These are phyloP conservation scores for Diaporthe helianthi DNA, from an alignment of 2,329 filamentous ascomycete genomes.

Conservation along the genomic window DNA sequence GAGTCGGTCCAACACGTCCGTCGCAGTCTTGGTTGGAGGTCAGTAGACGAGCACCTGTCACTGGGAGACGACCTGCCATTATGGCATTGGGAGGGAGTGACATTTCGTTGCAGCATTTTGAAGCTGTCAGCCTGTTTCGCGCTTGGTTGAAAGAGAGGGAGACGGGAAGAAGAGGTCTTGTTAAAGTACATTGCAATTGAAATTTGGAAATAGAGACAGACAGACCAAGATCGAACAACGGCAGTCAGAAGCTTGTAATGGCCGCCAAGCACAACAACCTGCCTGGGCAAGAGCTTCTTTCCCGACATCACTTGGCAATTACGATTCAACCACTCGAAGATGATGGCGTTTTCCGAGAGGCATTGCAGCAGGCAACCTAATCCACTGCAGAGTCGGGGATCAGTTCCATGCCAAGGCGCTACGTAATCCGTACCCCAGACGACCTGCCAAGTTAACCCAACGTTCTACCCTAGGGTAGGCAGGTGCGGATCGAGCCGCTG, in stretches of 20 bases:
- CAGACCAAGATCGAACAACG: background rate
- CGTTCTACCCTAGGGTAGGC: too few species aligned
- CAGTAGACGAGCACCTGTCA: too few species aligned
- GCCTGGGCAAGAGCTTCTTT: constrained; percentile 23
- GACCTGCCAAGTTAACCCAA: too few species aligned
- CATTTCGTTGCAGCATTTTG: background rate
- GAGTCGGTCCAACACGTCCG: background rate
- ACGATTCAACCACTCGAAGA: background rate
- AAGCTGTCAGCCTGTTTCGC: background rate
- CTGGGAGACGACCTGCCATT: too few species aligned
- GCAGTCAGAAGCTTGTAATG: background rate
- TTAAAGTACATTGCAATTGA: too few species aligned
- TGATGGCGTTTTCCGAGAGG: background rate
- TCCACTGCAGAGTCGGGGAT: background rate
- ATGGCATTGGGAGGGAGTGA: background rate
- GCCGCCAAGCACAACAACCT: background rate
- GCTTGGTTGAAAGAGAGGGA: background rate
- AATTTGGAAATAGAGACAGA: background rate
- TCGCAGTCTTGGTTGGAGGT: too few species aligned
- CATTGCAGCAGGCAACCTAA: background rate
- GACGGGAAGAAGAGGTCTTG: too few species aligned
- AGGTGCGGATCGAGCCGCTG: constrained; percentile 12
- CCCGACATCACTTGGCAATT: background rate
- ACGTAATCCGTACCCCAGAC: constrained; percentile 13
- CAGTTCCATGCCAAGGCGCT: constrained; percentile 10